A percentile compares a stretch with the other conserved stretches of the same genome.
phyloP scores from a whole-genome alignment of 805 yeast species.

The Candida qinlingensis region DNA sequence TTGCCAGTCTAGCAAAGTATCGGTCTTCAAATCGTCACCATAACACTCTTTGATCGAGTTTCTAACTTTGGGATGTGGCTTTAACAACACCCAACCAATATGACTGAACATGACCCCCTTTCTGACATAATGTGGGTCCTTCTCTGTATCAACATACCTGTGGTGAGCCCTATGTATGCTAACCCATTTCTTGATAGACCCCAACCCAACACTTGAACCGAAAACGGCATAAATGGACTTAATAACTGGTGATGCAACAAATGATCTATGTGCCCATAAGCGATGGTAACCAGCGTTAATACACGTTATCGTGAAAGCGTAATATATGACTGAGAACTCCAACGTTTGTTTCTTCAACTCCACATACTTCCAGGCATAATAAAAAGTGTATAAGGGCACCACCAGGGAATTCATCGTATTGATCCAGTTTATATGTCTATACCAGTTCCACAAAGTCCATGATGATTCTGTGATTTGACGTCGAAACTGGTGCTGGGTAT shows the following conservation, averaged over 20 bases:
- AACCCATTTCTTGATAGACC: conserved; percentile 76
- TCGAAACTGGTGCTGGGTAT: conserved; percentile 12
- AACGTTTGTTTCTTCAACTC: conserved; percentile 48
- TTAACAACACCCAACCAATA: conserved; percentile 79
- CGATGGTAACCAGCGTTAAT: conserved; percentile 84
- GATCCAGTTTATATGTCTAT: conserved; percentile 67
- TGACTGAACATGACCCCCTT: conserved; percentile 80
- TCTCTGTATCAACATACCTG: conserved; percentile 79
- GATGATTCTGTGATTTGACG: conserved; percentile 12
- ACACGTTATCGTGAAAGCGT: conserved; percentile 58
- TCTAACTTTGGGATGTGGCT: conserved; percentile 52
- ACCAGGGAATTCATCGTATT: conserved; percentile 43
- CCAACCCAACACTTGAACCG: conserved; percentile 72
- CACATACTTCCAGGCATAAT: conserved; percentile 32
- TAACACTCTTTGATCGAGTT: conserved; percentile 27
- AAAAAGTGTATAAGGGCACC: conserved; percentile 48
- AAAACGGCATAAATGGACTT: conserved; percentile 48
- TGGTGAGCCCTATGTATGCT: conserved; percentile 87
- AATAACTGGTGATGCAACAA: conserved; percentile 40
- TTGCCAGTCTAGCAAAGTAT: conserved; percentile 38
- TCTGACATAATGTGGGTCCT: conserved; percentile 82
- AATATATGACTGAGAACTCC: conserved; percentile 47
- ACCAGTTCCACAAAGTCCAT: conserved; percentile 70
- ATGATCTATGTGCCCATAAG: conserved; percentile 61
- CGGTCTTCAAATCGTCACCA: conserved; percentile 60